phyloP scores from a whole-genome alignment of 2,329 filamentous ascomycete species.

The Fonsecaea erecta region DNA sequence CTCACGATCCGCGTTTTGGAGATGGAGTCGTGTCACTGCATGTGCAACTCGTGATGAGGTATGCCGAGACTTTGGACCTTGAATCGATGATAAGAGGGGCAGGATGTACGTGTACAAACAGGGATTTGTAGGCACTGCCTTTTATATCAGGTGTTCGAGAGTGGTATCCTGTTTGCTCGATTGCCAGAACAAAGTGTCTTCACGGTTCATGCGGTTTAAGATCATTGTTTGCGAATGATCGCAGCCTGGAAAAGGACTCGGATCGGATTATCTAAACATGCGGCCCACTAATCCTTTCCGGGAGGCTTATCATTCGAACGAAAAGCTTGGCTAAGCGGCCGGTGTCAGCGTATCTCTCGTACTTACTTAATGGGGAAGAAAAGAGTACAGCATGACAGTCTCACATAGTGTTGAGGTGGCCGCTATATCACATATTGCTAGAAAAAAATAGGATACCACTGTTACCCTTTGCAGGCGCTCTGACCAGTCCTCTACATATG shows the following conservation, averaged over 20 bases:
- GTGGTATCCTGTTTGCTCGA: background rate
- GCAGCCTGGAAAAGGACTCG: background rate
- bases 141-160: background rate
- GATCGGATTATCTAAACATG: background rate
- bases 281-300: background rate
- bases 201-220: background rate
- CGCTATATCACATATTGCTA: too few species aligned
- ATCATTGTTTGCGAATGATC: background rate
- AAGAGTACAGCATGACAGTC: too few species aligned
- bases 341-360: too few species aligned
- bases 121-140: background rate
- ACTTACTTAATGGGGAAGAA: too few species aligned
- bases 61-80: constrained; percentile 13
- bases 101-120: background rate
- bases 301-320: background rate
- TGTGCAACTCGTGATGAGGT: constrained; percentile 22
- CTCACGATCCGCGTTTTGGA: background rate
- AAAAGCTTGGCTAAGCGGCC: background rate
- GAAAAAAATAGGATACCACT: too few species aligned
- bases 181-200: background rate
- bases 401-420: too few species aligned
- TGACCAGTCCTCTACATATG: too few species aligned
- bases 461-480: too few species aligned
- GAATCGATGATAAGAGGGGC: background rate
- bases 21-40: background rate